Conservation (phyloP, 2,329 filamentous ascomycete species). For the Colletotrichum cuscutae region DNA sequence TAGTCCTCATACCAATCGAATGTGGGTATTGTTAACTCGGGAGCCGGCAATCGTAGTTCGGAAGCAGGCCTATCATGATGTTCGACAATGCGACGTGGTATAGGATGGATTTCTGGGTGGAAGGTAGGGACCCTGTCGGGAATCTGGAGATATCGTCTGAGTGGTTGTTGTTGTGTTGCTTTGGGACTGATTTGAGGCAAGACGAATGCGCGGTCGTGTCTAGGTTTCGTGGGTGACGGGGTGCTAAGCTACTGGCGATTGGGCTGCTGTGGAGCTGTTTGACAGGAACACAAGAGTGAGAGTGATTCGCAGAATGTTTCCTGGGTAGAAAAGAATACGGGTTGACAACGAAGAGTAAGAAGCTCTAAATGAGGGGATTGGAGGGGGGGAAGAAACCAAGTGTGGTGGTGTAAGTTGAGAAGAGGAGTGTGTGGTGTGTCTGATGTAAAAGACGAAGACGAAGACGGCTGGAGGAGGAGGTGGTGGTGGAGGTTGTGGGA, state of each 20-base stretch:
- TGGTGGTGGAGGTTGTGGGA: conserved; percentile 22
- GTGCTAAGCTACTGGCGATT: conserved; percentile 24
- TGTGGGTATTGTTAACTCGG: conserved; percentile 35
- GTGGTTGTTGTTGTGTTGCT: not conserved
- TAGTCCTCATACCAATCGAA: conserved; percentile 34
- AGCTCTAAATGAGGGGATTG: conserved; percentile 33
- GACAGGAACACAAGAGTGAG: conserved; percentile 22
- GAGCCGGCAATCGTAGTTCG: conserved; percentile 32
- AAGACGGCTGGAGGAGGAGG: conserved; percentile 16
- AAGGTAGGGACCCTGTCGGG: conserved; percentile 14
- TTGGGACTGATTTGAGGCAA: not conserved
- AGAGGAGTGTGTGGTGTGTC: conserved; percentile 24
- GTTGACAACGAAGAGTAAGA: conserved; percentile 14
- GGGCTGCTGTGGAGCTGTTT: conserved; percentile 28
- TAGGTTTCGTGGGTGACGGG: conserved; percentile 19
- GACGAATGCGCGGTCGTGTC: conserved; percentile 30
- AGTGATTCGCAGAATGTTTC: conserved; percentile 20
- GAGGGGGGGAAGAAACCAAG: conserved; percentile 2
- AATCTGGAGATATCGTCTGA: conserved; percentile 1
- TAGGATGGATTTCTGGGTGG: conserved; percentile 13
- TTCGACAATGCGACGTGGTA: conserved; percentile 34
- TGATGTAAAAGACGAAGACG: conserved; percentile 34
- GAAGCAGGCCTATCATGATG: conserved; percentile 35
- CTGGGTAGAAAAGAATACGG: conserved; percentile 3
- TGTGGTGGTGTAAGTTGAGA: conserved; percentile 22